Conservation (phyloP, 192 early-diverging fungal genomes). For the Mortierella hygrophila region DNA sequence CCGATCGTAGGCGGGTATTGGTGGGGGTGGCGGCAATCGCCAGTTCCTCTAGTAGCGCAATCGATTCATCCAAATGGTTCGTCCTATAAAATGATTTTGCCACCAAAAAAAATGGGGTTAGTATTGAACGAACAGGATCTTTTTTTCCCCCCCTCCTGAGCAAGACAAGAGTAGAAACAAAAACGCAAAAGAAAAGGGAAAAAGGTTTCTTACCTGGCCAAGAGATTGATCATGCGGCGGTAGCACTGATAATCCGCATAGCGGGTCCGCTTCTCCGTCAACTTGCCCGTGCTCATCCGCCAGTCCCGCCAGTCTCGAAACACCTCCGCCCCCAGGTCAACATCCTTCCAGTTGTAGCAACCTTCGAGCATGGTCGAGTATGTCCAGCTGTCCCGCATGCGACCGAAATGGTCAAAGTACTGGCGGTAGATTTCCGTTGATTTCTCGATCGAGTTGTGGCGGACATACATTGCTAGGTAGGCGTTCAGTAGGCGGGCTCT, state of each 20-base stretch:
- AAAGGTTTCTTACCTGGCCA: slow-evolving; percentile 62
- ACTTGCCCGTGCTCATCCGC: slow-evolving; percentile 53
- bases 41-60: slow-evolving; percentile 44
- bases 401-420: slow-evolving; percentile 62
- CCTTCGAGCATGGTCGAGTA: slow-evolving; percentile 67
- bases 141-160: background rate
- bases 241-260: slow-evolving; percentile 67
- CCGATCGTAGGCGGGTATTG: slow-evolving; percentile 48
- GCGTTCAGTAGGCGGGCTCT: slow-evolving; percentile 70
- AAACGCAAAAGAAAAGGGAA: background rate
- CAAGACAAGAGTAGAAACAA: background rate
- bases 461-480: slow-evolving; percentile 68
- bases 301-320: slow-evolving; percentile 78
- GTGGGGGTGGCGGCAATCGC: slow-evolving; percentile 48
- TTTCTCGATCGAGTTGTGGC: slow-evolving; percentile 63
- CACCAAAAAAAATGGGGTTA: no score
- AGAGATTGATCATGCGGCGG: slow-evolving; percentile 73
- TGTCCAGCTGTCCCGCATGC: slow-evolving; percentile 72
- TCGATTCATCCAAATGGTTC: slow-evolving; percentile 49
- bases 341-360: slow-evolving; percentile 72
- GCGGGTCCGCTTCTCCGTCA: slow-evolving; percentile 57
- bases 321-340: slow-evolving; percentile 72
- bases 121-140: background rate
- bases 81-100: slow-evolving; percentile 12
- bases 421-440: slow-evolving; percentile 63